Conservation (phyloP, 2,329 filamentous ascomycete genomes). For the Hypoxylon sp. region DNA sequence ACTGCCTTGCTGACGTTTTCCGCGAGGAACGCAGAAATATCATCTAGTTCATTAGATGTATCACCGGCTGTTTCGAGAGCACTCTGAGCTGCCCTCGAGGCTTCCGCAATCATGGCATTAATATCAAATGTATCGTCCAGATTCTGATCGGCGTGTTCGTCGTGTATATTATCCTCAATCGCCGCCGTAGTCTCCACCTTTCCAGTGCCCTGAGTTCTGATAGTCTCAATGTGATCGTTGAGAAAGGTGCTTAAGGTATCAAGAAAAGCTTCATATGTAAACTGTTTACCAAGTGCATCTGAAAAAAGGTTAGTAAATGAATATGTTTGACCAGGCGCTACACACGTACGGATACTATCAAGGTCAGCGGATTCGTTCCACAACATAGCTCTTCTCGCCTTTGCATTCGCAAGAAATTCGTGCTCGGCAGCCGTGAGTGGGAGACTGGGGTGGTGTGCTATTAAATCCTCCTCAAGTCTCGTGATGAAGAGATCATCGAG, state of each 20-base stretch:
- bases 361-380: conserved; percentile 44
- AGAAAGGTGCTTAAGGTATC: conserved; percentile 50
- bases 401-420: conserved; percentile 47
- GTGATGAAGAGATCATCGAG: conserved; percentile 49
- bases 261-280: conserved; percentile 51
- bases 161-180: conserved; percentile 39
- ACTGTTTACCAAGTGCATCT: conserved; percentile 49
- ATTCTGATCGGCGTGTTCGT: conserved; percentile 37
- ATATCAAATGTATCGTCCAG: conserved; percentile 48
- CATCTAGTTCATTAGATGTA: conserved; percentile 42
- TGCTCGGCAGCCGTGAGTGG: conserved; percentile 44
- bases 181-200: conserved; percentile 41
- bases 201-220: conserved; percentile 46
- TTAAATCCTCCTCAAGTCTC: conserved; percentile 45
- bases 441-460: conserved; percentile 45
- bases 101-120: conserved; percentile 51
- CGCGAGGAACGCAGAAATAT: conserved; percentile 48
- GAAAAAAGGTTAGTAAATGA: conserved; percentile 30
- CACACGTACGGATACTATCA: conserved; percentile 47
- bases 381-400: conserved; percentile 48
- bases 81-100: conserved; percentile 49
- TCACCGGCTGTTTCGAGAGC: conserved; percentile 41
- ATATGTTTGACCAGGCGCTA: neutral
- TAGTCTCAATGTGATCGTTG: conserved; percentile 50
- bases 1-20: conserved; percentile 50